Conservation (phyloP, 148 eudicot species). For the Limonium bicolor region DNA sequence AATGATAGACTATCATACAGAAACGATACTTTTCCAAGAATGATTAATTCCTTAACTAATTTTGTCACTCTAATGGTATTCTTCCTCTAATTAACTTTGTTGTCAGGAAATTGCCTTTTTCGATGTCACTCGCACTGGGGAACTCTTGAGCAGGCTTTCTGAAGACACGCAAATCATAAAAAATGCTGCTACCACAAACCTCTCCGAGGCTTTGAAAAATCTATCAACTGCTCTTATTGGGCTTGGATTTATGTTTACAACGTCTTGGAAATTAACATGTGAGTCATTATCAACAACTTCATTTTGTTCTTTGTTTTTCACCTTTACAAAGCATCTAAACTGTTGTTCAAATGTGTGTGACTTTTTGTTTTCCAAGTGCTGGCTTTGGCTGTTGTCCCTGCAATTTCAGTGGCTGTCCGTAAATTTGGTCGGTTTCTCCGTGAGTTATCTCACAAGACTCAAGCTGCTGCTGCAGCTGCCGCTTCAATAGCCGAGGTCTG, state of each 20-base stretch:
- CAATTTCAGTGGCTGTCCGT: constrained; percentile 59
- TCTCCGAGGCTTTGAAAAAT: constrained; percentile 73
- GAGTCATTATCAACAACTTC: constrained; percentile 5
- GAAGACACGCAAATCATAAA: constrained; percentile 93
- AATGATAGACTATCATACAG: too few relatives aligned
- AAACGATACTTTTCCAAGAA: too few relatives aligned
- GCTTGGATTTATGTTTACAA: constrained; percentile 68
- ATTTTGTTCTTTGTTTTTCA: neutral
- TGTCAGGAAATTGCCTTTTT: constrained; percentile 81
- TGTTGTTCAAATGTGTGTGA: neutral
- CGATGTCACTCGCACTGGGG: constrained; percentile 90
- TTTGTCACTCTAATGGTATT: too few relatives aligned
- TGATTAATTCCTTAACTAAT: too few relatives aligned
- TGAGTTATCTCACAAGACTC: constrained; percentile 80
- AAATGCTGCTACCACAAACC: constrained; percentile 90
- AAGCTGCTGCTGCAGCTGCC: constrained; percentile 92
- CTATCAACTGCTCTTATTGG: constrained; percentile 67
- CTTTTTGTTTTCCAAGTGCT: constrained; percentile 27
- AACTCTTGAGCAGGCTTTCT: constrained; percentile 78
- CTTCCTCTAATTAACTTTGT: too few relatives aligned
- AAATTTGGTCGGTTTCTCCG: constrained; percentile 77
- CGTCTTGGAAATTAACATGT: constrained; percentile 93
- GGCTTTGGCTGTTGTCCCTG: constrained; percentile 74
- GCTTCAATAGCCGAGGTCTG: constrained; percentile 90
- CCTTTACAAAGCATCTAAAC: neutral